A percentile compares a stretch with the other conserved stretches of the same genome.
These are phyloP conservation scores for Candida broadrunensis DNA, from an alignment of 805 yeast species.

Conservation along the genomic window DNA sequence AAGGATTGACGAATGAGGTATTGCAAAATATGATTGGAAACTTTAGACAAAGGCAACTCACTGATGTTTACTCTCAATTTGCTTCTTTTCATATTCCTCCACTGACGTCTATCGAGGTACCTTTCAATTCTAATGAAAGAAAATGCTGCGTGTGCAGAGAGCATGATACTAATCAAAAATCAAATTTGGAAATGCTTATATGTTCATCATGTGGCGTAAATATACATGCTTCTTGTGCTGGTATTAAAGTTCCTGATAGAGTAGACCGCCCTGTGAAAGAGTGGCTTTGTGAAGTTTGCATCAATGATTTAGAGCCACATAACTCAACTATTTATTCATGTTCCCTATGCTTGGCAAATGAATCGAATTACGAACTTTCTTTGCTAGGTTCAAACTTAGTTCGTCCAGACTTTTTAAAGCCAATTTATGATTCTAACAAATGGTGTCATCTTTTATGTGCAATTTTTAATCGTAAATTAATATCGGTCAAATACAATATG, in stretches of 20 bases:
- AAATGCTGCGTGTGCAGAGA: slow-evolving; percentile 61
- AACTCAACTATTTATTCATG: slow-evolving; percentile 60
- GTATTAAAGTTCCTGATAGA: slow-evolving; percentile 26
- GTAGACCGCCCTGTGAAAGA: slow-evolving; percentile 28
- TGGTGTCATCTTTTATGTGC: slow-evolving; percentile 85
- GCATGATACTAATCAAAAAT: slow-evolving; percentile 20
- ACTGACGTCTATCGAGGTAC: slow-evolving; percentile 11
- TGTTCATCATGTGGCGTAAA: slow-evolving; percentile 68
- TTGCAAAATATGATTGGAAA: slow-evolving; percentile 9
- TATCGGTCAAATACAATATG: slow-evolving; percentile 1
- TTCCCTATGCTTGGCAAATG: slow-evolving; percentile 59
- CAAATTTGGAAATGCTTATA: slow-evolving; percentile 37
- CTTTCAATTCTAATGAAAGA: slow-evolving; percentile 21
- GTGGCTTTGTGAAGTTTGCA: slow-evolving; percentile 83
- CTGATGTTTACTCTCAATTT: slow-evolving; percentile 21
- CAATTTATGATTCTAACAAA: slow-evolving; percentile 55
- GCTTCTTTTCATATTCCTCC: slow-evolving; percentile 15
- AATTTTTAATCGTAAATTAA: slow-evolving; percentile 45
- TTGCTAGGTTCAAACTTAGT: slow-evolving; percentile 38
- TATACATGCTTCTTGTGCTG: slow-evolving; percentile 73
- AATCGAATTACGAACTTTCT: slow-evolving; percentile 44
- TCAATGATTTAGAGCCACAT: slow-evolving; percentile 63
- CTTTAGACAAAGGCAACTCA: slow-evolving; percentile 21
- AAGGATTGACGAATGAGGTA: not conserved
- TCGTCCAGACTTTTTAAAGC: slow-evolving; percentile 63